These are phyloP conservation scores for Coniochaeta sp. DNA, from an alignment of 2,329 filamentous ascomycete genomes.

Conservation along the genomic window DNA sequence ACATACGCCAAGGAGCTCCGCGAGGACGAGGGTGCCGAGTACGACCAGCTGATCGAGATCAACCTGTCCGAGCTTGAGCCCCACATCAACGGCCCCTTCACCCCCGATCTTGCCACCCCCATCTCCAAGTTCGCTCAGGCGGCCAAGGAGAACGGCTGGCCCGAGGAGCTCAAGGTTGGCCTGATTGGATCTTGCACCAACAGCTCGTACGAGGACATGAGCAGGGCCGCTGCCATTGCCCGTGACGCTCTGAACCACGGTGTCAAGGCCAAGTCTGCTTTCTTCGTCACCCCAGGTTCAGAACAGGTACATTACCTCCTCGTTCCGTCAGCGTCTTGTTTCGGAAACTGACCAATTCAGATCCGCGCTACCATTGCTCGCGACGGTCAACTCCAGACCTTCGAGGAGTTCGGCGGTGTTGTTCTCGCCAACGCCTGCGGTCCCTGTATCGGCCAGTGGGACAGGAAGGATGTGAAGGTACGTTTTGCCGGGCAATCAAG, in stretches of 20 bases:
- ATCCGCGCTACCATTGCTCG: conserved; percentile 88
- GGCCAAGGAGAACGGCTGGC: conserved; percentile 92
- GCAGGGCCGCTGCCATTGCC: conserved; percentile 83
- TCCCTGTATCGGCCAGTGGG: conserved; percentile 92
- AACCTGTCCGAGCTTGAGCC: conserved; percentile 93
- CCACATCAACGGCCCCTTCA: conserved; percentile 98
- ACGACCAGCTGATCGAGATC: conserved; percentile 94
- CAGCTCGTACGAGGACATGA: conserved; percentile 82
- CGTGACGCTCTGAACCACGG: conserved; percentile 87
- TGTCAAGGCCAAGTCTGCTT: conserved; percentile 85
- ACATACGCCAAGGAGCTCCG: conserved; percentile 78
- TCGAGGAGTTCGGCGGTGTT: conserved; percentile 92
- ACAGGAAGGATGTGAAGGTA: conserved; percentile 84
- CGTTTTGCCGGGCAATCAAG: too few relatives aligned
- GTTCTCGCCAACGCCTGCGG: conserved; percentile 94
- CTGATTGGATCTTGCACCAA: conserved; percentile 99
- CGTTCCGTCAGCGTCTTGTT: too few relatives aligned
- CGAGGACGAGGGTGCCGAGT: conserved; percentile 85
- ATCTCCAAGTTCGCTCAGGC: conserved; percentile 97
- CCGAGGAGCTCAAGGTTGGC: conserved; percentile 91
- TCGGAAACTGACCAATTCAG: conserved; percentile 36
- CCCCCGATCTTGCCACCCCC: conserved; percentile 92
- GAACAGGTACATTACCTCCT: too few relatives aligned
- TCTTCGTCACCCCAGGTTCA: conserved; percentile 83
- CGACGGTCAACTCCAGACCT: conserved; percentile 86